A percentile compares a stretch with the other conserved stretches of the same genome.
Evolutionary conservation across 345 rosid genomes (phyloP).

Genomic region (Rhizophora mangle): DNA sequence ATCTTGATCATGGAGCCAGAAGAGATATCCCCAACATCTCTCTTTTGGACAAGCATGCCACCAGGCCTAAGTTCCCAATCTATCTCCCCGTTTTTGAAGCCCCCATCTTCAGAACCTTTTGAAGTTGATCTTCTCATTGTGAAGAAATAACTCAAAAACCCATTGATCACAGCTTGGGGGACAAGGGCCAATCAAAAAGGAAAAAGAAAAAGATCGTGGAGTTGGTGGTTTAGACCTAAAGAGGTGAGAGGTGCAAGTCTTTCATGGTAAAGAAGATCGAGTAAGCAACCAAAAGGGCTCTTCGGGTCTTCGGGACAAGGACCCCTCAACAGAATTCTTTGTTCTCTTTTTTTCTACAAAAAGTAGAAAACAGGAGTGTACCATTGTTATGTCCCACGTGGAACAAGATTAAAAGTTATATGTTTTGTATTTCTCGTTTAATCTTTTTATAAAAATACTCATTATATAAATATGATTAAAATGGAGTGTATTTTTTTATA

Average conservation of each 20-base stretch:
- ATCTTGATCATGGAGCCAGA: constrained; percentile 40
- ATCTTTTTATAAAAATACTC: too few relatives aligned
- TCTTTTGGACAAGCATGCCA: constrained; percentile 57
- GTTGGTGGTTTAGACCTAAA: constrained; percentile 18
- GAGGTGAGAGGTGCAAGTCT: not conserved
- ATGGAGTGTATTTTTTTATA: too few relatives aligned
- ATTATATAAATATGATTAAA: too few relatives aligned
- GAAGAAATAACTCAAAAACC: constrained; percentile 6
- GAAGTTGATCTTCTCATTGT: constrained; percentile 32
- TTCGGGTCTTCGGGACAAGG: not conserved
- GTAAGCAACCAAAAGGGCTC: constrained; percentile 20
- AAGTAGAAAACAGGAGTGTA: too few relatives aligned
- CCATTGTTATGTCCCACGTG: too few relatives aligned
- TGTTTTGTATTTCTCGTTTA: too few relatives aligned
- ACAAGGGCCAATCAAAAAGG: too few relatives aligned
- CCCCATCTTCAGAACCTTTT: constrained; percentile 20
- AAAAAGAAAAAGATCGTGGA: constrained; percentile 7
- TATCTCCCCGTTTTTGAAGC: constrained; percentile 27
- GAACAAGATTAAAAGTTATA: too few relatives aligned
- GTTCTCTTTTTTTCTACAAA: too few relatives aligned
- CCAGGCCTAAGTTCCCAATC: constrained; percentile 54
- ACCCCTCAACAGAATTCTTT: constrained; percentile 1
- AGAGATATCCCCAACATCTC: constrained; percentile 28
- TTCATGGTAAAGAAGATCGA: constrained; percentile 12
- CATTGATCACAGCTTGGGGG: not conserved